phyloP scores from a whole-genome alignment of 352 stramenopile species.

The Phytopythium oedochilum region DNA sequence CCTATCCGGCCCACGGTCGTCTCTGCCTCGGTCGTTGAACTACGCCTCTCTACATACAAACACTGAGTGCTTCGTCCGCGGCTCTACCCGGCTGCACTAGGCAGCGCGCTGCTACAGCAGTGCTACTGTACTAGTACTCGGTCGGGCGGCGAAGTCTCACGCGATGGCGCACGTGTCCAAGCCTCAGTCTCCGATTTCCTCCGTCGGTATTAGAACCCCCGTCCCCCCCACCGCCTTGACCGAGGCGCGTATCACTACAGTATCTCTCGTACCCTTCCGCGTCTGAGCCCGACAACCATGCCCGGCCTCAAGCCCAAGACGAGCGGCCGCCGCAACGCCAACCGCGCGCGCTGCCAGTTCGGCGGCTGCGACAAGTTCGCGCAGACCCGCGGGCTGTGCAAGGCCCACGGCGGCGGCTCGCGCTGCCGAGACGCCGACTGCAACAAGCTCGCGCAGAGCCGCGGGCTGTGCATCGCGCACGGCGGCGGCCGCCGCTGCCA shows the following conservation, averaged over 20 bases:
- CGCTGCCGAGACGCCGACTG: conserved; percentile 71
- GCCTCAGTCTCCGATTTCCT: not conserved
- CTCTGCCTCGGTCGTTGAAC: conserved; percentile 7
- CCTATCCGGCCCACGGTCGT: not conserved
- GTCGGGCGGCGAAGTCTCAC: not conserved
- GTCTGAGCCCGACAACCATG: conserved; percentile 14
- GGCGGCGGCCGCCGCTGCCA: conserved; percentile 73
- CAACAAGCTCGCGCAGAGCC: conserved; percentile 79
- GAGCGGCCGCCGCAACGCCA: conserved; percentile 48
- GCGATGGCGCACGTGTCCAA: not conserved
- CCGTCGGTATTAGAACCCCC: no score
- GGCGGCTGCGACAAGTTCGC: conserved; percentile 80
- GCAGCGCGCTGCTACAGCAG: no score
- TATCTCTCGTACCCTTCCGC: conserved; percentile 7
- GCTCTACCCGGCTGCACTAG: no score
- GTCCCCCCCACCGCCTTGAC: no score
- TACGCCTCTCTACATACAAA: not conserved
- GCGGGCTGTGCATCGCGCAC: conserved; percentile 75
- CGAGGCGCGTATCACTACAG: no score
- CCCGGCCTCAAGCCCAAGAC: conserved; percentile 18
- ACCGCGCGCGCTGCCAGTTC: conserved; percentile 72
- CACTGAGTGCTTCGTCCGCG: not conserved
- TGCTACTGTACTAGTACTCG: no score
- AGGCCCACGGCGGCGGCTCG: conserved; percentile 79
- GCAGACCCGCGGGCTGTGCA: conserved; percentile 75